Percentiles rank a stretch among this genome's conserved stretches.
phyloP scores from a whole-genome alignment of 148 eudicot species.

The Spergularia bocconei region DNA sequence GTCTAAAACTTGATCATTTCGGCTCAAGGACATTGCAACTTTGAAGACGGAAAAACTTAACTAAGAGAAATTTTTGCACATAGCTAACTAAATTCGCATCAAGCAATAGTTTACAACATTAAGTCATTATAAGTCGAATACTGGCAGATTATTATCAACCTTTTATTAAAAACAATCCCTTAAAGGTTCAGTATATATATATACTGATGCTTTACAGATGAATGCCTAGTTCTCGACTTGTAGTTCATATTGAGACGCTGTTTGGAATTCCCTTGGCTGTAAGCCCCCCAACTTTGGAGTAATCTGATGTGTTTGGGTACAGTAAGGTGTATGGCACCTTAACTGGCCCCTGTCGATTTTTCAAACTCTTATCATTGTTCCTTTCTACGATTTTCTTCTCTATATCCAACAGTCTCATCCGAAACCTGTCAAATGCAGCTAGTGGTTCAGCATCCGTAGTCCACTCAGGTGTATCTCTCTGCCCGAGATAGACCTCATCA shows the following conservation, averaged over 20 bases:
- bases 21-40: no score
- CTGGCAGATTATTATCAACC: neutral
- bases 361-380: conserved; percentile 40
- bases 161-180: neutral
- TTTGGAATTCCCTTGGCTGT: conserved; percentile 67
- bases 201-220: neutral
- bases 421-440: conserved; percentile 50
- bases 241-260: conserved; percentile 47
- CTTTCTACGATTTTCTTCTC: conserved; percentile 44
- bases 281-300: conserved; percentile 44
- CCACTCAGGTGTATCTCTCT: conserved; percentile 57
- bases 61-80: no score
- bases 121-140: neutral
- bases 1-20: no score
- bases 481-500: conserved; percentile 76
- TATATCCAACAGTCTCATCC: conserved; percentile 29
- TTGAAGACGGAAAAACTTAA: no score
- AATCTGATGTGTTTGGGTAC: conserved; percentile 58
- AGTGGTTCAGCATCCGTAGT: conserved; percentile 44
- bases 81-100: no score
- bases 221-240: neutral
- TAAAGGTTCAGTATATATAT: neutral
- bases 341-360: conserved; percentile 60
- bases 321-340: conserved; percentile 60
- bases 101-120: no score